Conservation (phyloP, 2,329 filamentous ascomycete genomes). For the Fusarium begoniae region DNA sequence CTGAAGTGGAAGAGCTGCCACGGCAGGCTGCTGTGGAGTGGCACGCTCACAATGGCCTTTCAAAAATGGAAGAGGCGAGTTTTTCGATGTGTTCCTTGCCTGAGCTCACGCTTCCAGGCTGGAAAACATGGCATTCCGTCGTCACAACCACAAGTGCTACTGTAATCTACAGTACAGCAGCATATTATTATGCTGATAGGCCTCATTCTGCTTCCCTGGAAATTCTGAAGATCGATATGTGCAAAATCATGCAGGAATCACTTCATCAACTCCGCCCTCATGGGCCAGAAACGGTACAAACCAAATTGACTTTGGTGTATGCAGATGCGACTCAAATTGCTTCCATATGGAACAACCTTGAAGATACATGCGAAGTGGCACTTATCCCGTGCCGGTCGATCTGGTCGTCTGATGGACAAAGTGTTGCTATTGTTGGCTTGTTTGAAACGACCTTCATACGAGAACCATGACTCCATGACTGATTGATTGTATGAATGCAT, state of each 20-base stretch:
- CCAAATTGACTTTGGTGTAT: conserved; percentile 46
- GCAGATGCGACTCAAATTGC: conserved; percentile 39
- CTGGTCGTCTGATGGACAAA: conserved; percentile 47
- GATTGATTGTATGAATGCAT: conserved; percentile 7
- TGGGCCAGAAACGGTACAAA: background rate
- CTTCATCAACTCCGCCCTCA: conserved; percentile 34
- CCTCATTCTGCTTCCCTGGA: background rate
- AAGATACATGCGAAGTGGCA: conserved; percentile 17
- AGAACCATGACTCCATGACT: conserved; percentile 10
- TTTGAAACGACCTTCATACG: conserved; percentile 39
- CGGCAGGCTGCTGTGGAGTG: conserved; percentile 82
- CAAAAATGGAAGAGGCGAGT: conserved; percentile 42
- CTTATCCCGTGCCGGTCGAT: conserved; percentile 51
- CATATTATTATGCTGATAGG: conserved; percentile 15
- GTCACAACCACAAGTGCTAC: conserved; percentile 31
- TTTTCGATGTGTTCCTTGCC: conserved; percentile 38
- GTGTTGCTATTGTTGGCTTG: conserved; percentile 47
- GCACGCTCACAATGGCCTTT: conserved; percentile 74
- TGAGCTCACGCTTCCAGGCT: conserved; percentile 32
- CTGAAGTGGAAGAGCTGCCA: conserved; percentile 81
- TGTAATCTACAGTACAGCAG: conserved; percentile 46
- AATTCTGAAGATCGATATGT: conserved; percentile 29
- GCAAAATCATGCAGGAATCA: conserved; percentile 33
- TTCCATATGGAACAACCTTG: conserved; percentile 23
- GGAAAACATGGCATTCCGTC: conserved; percentile 45